phyloP scores from a whole-genome alignment of 495 filamentous ascomycete genomes.

The Tuber aestivum region DNA sequence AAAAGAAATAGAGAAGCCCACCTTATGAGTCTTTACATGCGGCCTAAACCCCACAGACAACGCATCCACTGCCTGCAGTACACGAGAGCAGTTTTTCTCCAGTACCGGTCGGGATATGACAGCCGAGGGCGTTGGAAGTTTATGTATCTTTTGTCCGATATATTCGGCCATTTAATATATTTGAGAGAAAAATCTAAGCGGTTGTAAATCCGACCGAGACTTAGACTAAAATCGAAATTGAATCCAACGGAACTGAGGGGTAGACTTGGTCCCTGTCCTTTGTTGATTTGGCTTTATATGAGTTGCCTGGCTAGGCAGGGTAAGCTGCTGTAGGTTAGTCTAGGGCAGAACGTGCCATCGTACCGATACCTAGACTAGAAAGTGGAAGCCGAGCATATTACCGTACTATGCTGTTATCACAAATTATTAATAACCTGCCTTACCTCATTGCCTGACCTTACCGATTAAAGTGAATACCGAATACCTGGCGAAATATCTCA shows the following conservation, averaged over 20 bases:
- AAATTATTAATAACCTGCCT: not conserved
- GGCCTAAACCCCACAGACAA: constrained; percentile 66
- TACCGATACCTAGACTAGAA: not conserved
- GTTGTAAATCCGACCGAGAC: not conserved
- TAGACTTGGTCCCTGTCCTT: not conserved
- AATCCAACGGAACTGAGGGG: not conserved
- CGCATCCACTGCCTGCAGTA: constrained; percentile 58
- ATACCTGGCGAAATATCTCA: not conserved
- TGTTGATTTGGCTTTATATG: not conserved
- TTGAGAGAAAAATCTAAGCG: not conserved
- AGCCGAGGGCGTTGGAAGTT: constrained; percentile 61
- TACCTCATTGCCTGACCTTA: not conserved
- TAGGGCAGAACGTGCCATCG: not conserved
- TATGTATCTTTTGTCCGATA: constrained; percentile 57
- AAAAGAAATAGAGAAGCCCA: constrained; percentile 37
- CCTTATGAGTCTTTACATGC: constrained; percentile 87
- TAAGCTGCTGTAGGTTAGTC: not conserved
- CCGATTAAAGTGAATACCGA: not conserved
- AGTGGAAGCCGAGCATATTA: not conserved
- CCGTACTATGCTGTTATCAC: not conserved
- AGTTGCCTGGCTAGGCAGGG: not conserved
- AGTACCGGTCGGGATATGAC: constrained; percentile 66
- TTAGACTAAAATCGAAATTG: not conserved
- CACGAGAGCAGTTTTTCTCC: constrained; percentile 62
- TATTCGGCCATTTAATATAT: constrained; percentile 43